Base-by-base conservation (phyloP, 768 basidiomycete species). In the Pholiota molesta region DNA sequence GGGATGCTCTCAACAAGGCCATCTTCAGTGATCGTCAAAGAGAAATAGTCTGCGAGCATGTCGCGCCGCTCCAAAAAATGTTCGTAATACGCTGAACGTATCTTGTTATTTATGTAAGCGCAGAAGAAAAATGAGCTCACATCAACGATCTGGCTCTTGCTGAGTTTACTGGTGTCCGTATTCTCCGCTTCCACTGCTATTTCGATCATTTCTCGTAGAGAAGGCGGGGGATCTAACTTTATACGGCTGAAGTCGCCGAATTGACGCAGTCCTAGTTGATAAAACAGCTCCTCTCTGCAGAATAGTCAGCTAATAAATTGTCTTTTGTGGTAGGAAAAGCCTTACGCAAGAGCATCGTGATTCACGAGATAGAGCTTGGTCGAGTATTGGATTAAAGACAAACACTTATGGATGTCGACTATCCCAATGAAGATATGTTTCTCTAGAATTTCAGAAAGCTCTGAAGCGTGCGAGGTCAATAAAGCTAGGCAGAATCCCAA, bases 1-100 rank as follows among this genome's bases (percentile, higher is more conserved):
- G 97, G 97, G 13, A 99, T 70, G 60, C 83, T 86, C 67, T 89
- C 83, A n/a, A 99, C 75, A 23, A 78, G 71, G 1, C 93, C 95
- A 2, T 83, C 76, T 0, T 81, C 77, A 6, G 85, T 83, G 64
- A 99, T 90, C 26, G 75, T 74, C 19, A 99, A 74, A 1, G 88
- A 89, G 71, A 99, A 99, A 74, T 99, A 98, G 64, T 98, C 97
- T 1, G 84, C 78, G 3, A 99, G 79, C 96, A 99, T 98, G 3
- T 89, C 90, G 9, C 90, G 82, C 13, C 85, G 80, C 3, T 77
- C 70, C 59, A 86, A 76, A 2, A 74, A 5, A 83, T 84, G n/a
- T 83, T 75, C 6, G 81, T 72, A 49, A 95, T 93, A 35, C 81
- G 80, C 93, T 94, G 63, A 8, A 13, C 2, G 21, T 26, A 11